Base-by-base conservation (phyloP, 768 basidiomycete species). In the Rubroboletus pulcherrimus region DNA sequence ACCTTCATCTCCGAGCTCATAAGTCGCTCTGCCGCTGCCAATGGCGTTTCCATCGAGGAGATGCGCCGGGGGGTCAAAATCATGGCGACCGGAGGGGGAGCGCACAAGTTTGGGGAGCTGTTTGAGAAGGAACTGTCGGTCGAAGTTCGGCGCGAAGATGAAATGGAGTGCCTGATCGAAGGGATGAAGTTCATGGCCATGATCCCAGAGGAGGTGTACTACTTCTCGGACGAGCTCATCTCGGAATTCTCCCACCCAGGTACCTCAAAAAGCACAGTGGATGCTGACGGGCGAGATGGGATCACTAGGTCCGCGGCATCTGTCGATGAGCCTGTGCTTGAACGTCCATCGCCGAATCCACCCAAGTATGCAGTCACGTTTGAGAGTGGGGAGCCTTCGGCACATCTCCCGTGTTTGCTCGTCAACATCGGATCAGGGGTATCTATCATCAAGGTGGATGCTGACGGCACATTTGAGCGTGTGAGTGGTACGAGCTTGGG, bases 391-490 rank as follows among this genome's bases (percentile, higher is more conserved):
- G 71, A 70, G n/a, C 90, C 90, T 21, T 83, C 85, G 34, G 89
- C 94, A 1, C 93, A 97, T 65, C 80, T 98, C 54, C 97, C 97
- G 2, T 99, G 96, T 70, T 71, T 99, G 66, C 82, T 99, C 42
- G 97, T 98, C 61, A 99, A 99, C 73, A 98, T 99, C 57, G 97
- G 97, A 12, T 94, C 91, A 37, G 97, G 97, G 43, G 97, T 99
- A 26, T 95, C 92, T 40, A 90, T 99, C 66, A 93, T 99, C 78
- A 94, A 91, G 74, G 91, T 98, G 1, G 94, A 98, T 65, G 93
- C 90, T 60, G 92, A 97, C 69, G 97, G 96, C 10, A 85, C 79
- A 58, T 98, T 91, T 68, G 97, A 99, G 77, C 89, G 97, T 65
- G 90, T 99, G 44, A 94, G 91, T 63, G 97, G 97, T 29, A 99